phyloP scores from a whole-genome alignment of 140 eudicot genomes.

The Flaveria floridana region DNA sequence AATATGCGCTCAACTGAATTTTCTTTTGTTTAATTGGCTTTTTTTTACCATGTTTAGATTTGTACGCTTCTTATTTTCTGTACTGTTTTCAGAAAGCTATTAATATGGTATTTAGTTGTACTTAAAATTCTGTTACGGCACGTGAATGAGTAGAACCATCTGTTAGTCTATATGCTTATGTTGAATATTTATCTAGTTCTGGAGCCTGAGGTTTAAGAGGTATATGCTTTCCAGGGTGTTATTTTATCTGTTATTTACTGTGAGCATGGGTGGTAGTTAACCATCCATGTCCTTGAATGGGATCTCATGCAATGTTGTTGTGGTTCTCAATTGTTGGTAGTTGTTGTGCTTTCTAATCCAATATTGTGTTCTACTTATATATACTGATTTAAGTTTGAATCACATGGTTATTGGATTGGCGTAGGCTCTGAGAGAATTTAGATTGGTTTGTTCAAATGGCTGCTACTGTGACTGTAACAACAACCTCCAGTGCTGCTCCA shows the following conservation, averaged over 20 bases:
- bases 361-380: background rate
- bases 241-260: background rate
- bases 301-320: background rate
- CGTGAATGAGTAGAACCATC: background rate
- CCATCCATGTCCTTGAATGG: background rate
- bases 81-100: background rate
- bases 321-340: background rate
- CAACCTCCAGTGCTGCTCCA: conserved; percentile 36
- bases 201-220: conserved; percentile 2
- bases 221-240: background rate
- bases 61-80: background rate
- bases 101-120: background rate
- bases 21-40: background rate
- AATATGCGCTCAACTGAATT: background rate
- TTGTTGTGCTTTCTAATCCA: background rate
- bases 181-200: background rate
- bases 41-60: background rate
- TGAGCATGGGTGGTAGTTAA: background rate
- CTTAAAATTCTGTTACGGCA: no score
- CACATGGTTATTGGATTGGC: conserved; percentile 10
- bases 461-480: conserved; percentile 52
- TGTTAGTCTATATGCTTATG: background rate
- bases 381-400: background rate
- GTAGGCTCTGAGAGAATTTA: conserved; percentile 21
- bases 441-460: conserved; percentile 42